Conservation (phyloP, 1,284 basidiomycete genomes). For the Apiotrichum porosum region DNA sequence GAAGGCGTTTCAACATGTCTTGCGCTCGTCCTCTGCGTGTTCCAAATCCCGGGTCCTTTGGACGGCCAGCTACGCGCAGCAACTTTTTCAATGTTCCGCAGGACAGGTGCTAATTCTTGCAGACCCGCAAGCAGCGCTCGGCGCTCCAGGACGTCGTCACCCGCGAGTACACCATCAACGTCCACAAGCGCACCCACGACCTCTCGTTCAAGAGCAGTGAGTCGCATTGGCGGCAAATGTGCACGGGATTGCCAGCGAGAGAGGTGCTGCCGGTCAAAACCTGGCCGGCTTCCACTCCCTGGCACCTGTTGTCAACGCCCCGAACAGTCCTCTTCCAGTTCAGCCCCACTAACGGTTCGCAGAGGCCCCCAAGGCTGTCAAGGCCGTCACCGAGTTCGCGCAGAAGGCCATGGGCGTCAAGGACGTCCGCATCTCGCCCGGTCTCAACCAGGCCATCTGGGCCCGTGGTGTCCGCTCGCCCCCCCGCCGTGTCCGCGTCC, state of each 20-base stretch:
- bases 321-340: neutral
- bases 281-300: neutral
- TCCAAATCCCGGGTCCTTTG: too few relatives aligned
- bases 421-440: conserved; percentile 87
- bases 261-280: too few relatives aligned
- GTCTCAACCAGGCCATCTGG: conserved; percentile 91
- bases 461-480: conserved; percentile 75
- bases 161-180: conserved; percentile 92
- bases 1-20: too few relatives aligned
- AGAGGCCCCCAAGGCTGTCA: conserved; percentile 81
- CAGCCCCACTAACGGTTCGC: conserved; percentile 18
- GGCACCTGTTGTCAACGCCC: neutral
- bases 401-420: conserved; percentile 88
- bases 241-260: too few relatives aligned
- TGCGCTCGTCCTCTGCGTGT: too few relatives aligned
- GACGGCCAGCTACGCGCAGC: too few relatives aligned
- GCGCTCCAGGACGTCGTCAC: conserved; percentile 94
- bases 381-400: conserved; percentile 83
- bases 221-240: conserved; percentile 14
- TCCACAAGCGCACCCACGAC: conserved; percentile 88
- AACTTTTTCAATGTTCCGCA: too few relatives aligned
- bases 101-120: conserved; percentile 7
- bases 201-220: conserved; percentile 84
- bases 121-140: conserved; percentile 82
- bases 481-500: conserved; percentile 81